phyloP scores from a whole-genome alignment of 2,329 filamentous ascomycete genomes.

The Sporothrix protearum region DNA sequence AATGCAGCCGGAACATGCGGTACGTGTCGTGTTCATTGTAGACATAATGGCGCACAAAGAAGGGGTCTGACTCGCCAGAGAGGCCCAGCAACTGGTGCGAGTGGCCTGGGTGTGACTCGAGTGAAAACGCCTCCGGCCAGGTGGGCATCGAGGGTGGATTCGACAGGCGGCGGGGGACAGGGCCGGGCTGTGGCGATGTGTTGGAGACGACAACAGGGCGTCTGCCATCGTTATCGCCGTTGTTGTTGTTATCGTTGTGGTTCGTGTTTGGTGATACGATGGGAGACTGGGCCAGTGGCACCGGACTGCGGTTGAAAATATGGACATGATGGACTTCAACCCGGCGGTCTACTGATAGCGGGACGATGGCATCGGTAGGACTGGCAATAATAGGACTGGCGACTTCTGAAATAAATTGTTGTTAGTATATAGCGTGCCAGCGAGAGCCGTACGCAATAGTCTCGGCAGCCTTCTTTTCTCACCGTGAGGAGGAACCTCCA shows the following conservation, averaged over 20 bases:
- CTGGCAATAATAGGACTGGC: no score
- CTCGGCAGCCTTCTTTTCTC: no score
- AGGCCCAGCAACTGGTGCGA: constrained; percentile 30
- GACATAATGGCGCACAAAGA: constrained; percentile 29
- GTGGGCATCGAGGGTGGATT: neutral
- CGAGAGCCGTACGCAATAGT: no score
- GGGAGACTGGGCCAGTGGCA: neutral
- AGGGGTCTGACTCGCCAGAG: constrained; percentile 32
- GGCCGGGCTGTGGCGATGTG: neutral
- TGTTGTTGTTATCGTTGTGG: neutral
- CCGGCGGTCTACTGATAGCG: neutral
- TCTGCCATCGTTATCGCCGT: no score
- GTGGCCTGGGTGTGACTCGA: constrained; percentile 28
- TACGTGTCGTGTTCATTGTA: constrained; percentile 30
- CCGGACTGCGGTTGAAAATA: neutral
- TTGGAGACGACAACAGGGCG: neutral
- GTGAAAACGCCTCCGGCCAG: constrained; percentile 27
- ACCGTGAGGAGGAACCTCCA: constrained; percentile 3
- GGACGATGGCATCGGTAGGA: neutral
- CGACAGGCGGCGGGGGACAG: neutral
- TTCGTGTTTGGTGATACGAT: neutral
- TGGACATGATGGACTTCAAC: neutral
- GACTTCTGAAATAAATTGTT: no score
- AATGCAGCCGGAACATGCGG: constrained; percentile 31
- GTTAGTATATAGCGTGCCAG: no score